phyloP scores from a whole-genome alignment of 208 protist species.

The Leishmania mexicana region DNA sequence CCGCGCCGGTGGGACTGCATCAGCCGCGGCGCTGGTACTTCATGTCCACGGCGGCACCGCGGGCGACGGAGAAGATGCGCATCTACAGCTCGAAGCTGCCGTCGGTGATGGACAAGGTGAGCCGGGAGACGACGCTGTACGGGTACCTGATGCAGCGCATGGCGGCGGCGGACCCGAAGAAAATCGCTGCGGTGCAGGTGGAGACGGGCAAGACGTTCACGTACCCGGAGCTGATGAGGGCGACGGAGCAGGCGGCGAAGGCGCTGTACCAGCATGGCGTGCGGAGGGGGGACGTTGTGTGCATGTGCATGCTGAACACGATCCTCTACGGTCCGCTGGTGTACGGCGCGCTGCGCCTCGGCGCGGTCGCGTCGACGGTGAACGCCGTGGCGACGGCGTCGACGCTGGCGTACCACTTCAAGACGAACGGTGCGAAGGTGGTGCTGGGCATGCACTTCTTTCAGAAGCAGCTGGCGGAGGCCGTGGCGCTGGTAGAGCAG shows the following conservation, averaged over 20 bases:
- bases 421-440: slow-evolving; percentile 35
- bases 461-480: slow-evolving; percentile 35
- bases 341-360: slow-evolving; percentile 46
- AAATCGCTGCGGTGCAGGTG: slow-evolving; percentile 30
- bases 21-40: neutral
- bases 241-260: slow-evolving; percentile 34
- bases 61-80: neutral
- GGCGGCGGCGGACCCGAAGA: slow-evolving; percentile 23
- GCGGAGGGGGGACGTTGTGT: slow-evolving; percentile 49
- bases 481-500: slow-evolving; percentile 34
- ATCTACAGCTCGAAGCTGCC: slow-evolving; percentile 42
- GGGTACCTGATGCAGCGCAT: slow-evolving; percentile 37
- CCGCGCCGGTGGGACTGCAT: slow-evolving; percentile 1
- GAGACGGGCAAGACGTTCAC: slow-evolving; percentile 35
- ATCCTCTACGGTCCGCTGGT: slow-evolving; percentile 33
- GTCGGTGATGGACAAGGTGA: slow-evolving; percentile 23
- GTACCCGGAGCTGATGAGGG: slow-evolving; percentile 31
- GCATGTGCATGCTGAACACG: slow-evolving; percentile 38
- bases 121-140: slow-evolving; percentile 31
- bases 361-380: slow-evolving; percentile 35
- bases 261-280: slow-evolving; percentile 43
- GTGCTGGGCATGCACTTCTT: slow-evolving; percentile 38
- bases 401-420: slow-evolving; percentile 40
- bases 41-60: neutral
- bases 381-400: slow-evolving; percentile 37